Evolutionary conservation across 2,329 filamentous ascomycete species (phyloP), one percentile per base, ranked within the genome.

Genomic region (Elsinoe australis): DNA sequence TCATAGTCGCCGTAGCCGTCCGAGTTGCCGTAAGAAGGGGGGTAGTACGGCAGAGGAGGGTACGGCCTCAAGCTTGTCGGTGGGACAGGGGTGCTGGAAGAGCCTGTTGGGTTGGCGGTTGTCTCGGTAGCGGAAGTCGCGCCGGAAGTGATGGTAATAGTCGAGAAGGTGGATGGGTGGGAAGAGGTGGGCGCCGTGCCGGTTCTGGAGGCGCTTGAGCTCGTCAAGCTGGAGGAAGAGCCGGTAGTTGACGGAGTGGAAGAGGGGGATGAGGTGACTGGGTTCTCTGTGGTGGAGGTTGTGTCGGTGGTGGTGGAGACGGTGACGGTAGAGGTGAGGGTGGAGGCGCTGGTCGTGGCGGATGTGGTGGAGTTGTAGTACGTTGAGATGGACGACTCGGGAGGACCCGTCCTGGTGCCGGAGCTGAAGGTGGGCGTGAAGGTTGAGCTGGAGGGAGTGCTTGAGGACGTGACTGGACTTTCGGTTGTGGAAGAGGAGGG

Each of bases 231-330:
- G 48, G 55, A 50, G n/a, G n/a, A n/a, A n/a, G n/a, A n/a, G n/a
- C n/a, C n/a, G n/a, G n/a, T n/a, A n/a, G n/a, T n/a, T n/a, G n/a
- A n/a, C n/a, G n/a, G n/a, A n/a, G n/a, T n/a, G 22, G 53, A 49
- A 31, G 47, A 45, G 46, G 51, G 53, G 22, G 44, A 53, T 12
- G 53, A 32, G 7, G 49, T 41, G 39, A 53, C 41, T 38, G 59
- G 55, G 33, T 56, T 56, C 26, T 56, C 53, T 7, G 60, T 55
- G 29, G 34, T 38, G 63, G 64, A 28, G 61, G 59, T 26, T 62
- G 63, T 9, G 61, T 67, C 29, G 56, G 56, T 17, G 63, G 63
- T 36, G 61, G 62, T 29, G 56, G 62, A 15, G 53, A 41, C 45
- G 55, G 59, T 12, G 38, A 50, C 35, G 58, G 53, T 22, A 12